Base-by-base conservation (phyloP, 2,329 filamentous ascomycete species). In the Beauveria brongniartii region DNA sequence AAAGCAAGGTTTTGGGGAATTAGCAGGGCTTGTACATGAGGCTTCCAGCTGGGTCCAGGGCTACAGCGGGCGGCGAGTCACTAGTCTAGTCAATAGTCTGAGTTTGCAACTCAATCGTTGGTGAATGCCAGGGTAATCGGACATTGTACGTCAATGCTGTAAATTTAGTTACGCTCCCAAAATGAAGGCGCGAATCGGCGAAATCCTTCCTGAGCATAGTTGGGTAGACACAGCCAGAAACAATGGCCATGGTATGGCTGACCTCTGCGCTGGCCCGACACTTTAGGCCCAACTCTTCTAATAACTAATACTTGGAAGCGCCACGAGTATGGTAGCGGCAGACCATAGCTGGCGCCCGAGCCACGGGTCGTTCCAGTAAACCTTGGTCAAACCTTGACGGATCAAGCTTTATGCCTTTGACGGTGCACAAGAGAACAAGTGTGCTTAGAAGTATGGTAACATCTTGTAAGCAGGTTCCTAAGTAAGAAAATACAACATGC, bases 71-170 rank as follows among this genome's bases (percentile, higher is more conserved):
- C 5, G 43, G 54, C 52, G 52, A 28, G 43, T 28, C 43, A 16
- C 43, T 47, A 34, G 44, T n/a, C 22, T 46, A 40, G 22, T 50
- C 44, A 26, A 58, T 58, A 58, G 55, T 58, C 44, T 51, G 44
- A 20, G 43, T 26, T 12, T 14, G 28, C 43, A 44, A 24, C 44
- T 37, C 52, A 55, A 18, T 24, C 34, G 34, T 37, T 14, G 34
- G 44, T 26, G 5, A 24, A 26, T 14, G n/a, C 10, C 16, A n/a
- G 8, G 34, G 48, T 51, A 20, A 16, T 34, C 8, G 55, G 34
- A 37, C 44, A 58, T 30, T 37, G 46, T 58, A 34, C 55, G n/a
- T 34, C 46, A 47, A 58, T 24, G 26, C 8, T 16, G 30, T 14
- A 37, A 9, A 37, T n/a, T n/a, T n/a, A n/a, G n/a, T n/a, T 37